phyloP scores from a whole-genome alignment of 257 asterid species.

The Vinca minor region DNA sequence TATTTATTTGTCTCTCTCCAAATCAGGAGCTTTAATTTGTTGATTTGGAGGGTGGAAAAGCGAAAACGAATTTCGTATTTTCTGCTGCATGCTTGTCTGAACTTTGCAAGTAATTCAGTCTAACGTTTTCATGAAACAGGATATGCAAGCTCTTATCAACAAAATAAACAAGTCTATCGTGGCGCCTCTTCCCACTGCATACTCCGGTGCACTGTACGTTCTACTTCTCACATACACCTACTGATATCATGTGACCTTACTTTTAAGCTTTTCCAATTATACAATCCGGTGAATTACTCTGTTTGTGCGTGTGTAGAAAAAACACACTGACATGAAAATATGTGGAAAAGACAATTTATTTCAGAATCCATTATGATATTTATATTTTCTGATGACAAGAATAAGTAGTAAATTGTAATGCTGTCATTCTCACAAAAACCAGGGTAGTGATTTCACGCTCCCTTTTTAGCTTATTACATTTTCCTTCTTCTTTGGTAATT shows the following conservation, averaged over 20 bases:
- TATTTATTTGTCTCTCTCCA: background rate
- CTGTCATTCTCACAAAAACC: background rate
- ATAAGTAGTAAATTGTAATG: background rate
- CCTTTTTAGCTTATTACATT: too few relatives aligned
- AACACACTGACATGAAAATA: too few relatives aligned
- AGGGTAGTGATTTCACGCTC: too few relatives aligned
- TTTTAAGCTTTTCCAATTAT: background rate
- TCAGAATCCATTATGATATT: background rate
- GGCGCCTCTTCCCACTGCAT: slow-evolving; percentile 71
- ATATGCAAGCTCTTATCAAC: slow-evolving; percentile 89
- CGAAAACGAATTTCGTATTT: background rate
- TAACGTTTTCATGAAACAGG: slow-evolving; percentile 39
- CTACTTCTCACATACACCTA: slow-evolving; percentile 1
- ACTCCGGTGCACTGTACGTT: slow-evolving; percentile 80
- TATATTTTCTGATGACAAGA: too few relatives aligned
- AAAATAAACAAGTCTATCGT: slow-evolving; percentile 81
- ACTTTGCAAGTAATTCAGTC: slow-evolving; percentile 15
- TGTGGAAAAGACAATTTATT: too few relatives aligned
- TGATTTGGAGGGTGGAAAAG: background rate
- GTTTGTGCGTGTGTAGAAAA: too few relatives aligned
- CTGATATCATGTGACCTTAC: slow-evolving; percentile 5
- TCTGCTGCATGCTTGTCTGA: slow-evolving; percentile 8
- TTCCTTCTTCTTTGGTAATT: too few relatives aligned
- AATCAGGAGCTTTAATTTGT: background rate
- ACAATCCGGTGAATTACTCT: too few relatives aligned